Percentiles rank a stretch among this genome's conserved stretches.
These are phyloP conservation scores for Leccinum sublutescens DNA, from an alignment of 768 basidiomycete genomes.

Conservation along the genomic window DNA sequence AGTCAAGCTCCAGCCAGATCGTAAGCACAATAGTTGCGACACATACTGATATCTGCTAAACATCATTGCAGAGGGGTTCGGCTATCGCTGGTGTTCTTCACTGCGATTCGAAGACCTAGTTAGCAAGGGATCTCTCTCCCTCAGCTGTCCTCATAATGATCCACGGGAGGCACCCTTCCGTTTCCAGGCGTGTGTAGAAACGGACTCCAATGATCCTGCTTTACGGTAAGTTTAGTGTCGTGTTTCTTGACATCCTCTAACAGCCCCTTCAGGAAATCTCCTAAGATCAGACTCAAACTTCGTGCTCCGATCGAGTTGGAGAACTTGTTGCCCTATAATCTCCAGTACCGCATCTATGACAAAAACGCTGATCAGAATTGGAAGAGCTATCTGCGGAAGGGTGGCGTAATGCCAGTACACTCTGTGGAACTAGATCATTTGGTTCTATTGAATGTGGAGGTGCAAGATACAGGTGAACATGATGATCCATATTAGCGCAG, in stretches of 20 bases:
- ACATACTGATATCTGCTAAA: conserved; percentile 3
- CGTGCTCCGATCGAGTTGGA: conserved; percentile 94
- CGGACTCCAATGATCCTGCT: conserved; percentile 56
- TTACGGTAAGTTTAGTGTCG: conserved; percentile 45
- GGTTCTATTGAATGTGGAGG: conserved; percentile 81
- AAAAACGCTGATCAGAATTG: conserved; percentile 94
- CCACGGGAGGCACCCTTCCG: conserved; percentile 86
- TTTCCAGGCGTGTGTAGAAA: conserved; percentile 89
- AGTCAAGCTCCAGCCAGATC: conserved; percentile 87
- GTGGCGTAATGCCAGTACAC: conserved; percentile 95
- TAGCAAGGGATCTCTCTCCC: conserved; percentile 62
- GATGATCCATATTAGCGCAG: not conserved
- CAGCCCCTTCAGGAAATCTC: conserved; percentile 60
- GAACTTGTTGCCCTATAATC: conserved; percentile 90
- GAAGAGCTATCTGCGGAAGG: conserved; percentile 88
- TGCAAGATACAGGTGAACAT: conserved; percentile 83
- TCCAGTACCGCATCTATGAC: conserved; percentile 96
- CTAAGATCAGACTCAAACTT: conserved; percentile 80
- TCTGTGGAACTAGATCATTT: conserved; percentile 91
- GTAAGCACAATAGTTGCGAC: conserved; percentile 45
- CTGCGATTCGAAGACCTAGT: conserved; percentile 90
- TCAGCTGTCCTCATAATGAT: conserved; percentile 83
- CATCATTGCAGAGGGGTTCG: conserved; percentile 76
- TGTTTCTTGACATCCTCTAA: conserved; percentile 3
- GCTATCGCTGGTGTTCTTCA: conserved; percentile 89